A percentile compares a stretch with the other conserved stretches of the same genome.
phyloP scores from a whole-genome alignment of 768 basidiomycete genomes.

The Tremella mesenterica region DNA sequence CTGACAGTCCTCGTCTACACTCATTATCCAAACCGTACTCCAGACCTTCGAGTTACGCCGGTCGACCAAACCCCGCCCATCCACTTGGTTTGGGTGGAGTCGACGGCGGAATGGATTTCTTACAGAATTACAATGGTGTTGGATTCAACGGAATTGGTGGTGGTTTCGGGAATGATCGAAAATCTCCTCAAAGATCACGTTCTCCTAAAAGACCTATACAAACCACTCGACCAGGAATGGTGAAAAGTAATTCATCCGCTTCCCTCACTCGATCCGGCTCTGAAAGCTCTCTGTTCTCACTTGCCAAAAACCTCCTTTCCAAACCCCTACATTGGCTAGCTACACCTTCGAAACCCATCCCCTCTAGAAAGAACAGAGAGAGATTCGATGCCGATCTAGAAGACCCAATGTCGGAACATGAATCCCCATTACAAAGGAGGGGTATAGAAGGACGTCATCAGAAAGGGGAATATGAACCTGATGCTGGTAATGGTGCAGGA shows the following conservation, averaged over 20 bases:
- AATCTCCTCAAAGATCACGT: constrained; percentile 1
- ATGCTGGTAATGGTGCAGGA: no score
- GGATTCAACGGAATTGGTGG: no score
- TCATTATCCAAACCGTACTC: constrained; percentile 13
- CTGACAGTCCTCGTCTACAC: constrained; percentile 11
- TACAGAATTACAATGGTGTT: no score
- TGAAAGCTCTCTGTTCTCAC: constrained; percentile 6
- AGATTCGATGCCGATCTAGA: constrained; percentile 8
- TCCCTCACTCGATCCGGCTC: constrained; percentile 1
- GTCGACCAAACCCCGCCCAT: neutral
- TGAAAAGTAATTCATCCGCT: constrained; percentile 1
- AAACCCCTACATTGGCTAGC: constrained; percentile 21
- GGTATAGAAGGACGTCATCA: neutral
- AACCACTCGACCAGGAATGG: constrained; percentile 4
- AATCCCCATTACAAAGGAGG: no score
- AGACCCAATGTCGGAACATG: constrained; percentile 12
- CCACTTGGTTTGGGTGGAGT: neutral
- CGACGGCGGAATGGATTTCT: no score
- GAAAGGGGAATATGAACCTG: neutral
- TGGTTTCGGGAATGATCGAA: neutral
- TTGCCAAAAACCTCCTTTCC: constrained; percentile 13
- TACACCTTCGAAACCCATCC: constrained; percentile 12
- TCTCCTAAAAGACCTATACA: constrained; percentile 4
- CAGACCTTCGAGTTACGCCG: constrained; percentile 13
- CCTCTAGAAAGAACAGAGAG: constrained; percentile 4